A percentile compares a stretch with the other conserved stretches of the same genome.
Evolutionary conservation across 2,329 filamentous ascomycete genomes (phyloP).

Genomic region (Colletotrichum somersetense): DNA sequence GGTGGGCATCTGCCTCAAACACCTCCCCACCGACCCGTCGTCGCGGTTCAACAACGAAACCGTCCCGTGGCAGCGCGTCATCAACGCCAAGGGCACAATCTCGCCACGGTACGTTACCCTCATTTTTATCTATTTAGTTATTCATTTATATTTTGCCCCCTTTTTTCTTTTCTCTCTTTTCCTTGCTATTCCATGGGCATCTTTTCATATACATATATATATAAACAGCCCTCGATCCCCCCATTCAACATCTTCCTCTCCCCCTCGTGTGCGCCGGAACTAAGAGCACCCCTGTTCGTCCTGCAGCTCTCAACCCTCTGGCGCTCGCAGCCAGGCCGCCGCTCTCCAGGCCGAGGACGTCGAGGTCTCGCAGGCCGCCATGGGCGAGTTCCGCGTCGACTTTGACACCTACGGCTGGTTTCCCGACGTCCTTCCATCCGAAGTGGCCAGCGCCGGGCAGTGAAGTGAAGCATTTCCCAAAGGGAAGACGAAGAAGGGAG

Average conservation of each 20-base stretch:
- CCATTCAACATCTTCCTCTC: not conserved
- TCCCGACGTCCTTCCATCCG: slow-evolving; percentile 62
- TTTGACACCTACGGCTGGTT: slow-evolving; percentile 69
- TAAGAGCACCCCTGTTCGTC: not conserved
- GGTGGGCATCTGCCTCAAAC: slow-evolving; percentile 90
- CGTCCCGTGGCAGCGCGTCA: slow-evolving; percentile 95
- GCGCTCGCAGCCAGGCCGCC: slow-evolving; percentile 63
- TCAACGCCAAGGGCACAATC: slow-evolving; percentile 88
- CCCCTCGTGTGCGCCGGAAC: not conserved
- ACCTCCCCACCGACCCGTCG: slow-evolving; percentile 72
- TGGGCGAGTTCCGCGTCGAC: slow-evolving; percentile 67
- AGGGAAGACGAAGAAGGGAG: not conserved
- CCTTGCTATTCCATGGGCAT: too few species aligned
- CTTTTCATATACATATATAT: too few species aligned
- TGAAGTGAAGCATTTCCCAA: not conserved
- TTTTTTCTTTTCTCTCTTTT: too few species aligned
- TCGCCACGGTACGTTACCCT: slow-evolving; percentile 75
- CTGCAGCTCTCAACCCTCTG: slow-evolving; percentile 62
- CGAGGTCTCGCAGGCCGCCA: slow-evolving; percentile 59
- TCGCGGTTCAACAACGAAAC: slow-evolving; percentile 77
- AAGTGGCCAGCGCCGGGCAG: slow-evolving; percentile 46
- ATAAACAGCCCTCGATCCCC: too few species aligned
- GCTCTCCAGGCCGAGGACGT: slow-evolving; percentile 66
- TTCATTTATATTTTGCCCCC: too few species aligned
- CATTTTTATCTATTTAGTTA: too few species aligned